Base-by-base conservation (phyloP, 179 eudicot species). In the Beta corolliflora region DNA sequence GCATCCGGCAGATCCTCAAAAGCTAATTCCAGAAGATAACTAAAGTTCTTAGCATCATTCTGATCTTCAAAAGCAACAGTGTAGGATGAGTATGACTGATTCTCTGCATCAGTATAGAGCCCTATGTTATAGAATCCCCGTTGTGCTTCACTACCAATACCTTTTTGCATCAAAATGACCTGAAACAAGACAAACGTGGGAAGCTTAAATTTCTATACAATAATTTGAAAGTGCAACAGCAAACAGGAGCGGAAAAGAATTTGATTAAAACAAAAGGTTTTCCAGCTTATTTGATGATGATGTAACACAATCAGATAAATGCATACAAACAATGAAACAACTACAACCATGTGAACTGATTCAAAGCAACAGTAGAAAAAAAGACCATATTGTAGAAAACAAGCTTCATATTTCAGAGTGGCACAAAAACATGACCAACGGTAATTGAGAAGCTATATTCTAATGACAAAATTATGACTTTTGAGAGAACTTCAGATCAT, bases 41-140 rank as follows among this genome's bases (percentile, higher is more conserved):
- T 87, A 84, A 96, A 96, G 84, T 94, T 92, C 76, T 78, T 84
- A 23, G 98, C 99, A 89, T 96, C 99, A 78, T 84, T 88, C 68
- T 83, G 92, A 74, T 93, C 97, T 88, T 94, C 92, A 82, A 96
- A 96, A 82, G 93, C 92, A 81, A 96, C 95, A 76, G 88, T 86
- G 83, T 89, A 87, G 81, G 93, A 84, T 60, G 70, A 61, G 72
- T 81, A 82, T 58, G 79, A 77, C 73, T 82, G 75, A 63, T 74
- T 81, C 5, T 60, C 68, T 21, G 84, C 48, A 50, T 80, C 78
- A 52, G 90, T 82, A 60, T 55, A 36, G 46, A 80, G 75, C 64
- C 83, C 82, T 58, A 95, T 83, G 7, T 92, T 88, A 76, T 86
- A 94, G 70, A 92, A 81, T 76, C 94, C 97, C 45, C 78, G 79